Percentiles rank a stretch among this genome's conserved stretches.
These are phyloP conservation scores for Aspergillus ellipticus DNA, from an alignment of 495 filamentous ascomycete species.

Conservation along the genomic window DNA sequence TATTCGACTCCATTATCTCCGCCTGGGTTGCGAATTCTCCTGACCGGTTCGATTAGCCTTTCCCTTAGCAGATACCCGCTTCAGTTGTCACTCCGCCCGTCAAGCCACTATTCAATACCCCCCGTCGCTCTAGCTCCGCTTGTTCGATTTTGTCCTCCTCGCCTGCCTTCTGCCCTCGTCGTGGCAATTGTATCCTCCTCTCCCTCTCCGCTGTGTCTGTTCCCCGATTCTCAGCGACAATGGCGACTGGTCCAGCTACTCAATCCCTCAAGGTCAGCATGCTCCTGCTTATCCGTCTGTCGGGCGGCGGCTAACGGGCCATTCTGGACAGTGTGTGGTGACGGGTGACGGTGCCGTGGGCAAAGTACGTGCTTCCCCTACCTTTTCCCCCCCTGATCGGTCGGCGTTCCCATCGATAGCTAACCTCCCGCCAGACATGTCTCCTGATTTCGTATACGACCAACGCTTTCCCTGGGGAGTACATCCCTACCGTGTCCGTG, in stretches of 20 bases:
- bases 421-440: conserved; percentile 67
- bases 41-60: conserved; percentile 5
- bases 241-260: conserved; percentile 65
- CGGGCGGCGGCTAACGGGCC: conserved; percentile 24
- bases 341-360: conserved; percentile 98
- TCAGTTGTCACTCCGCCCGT: conserved; percentile 11
- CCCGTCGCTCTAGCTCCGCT: conserved; percentile 7
- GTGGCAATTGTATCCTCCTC: conserved; percentile 9
- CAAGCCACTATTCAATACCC: conserved; percentile 5
- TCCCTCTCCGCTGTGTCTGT: background rate
- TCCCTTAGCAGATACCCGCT: conserved; percentile 16
- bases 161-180: conserved; percentile 4
- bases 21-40: background rate
- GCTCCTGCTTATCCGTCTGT: conserved; percentile 10
- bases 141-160: conserved; percentile 8
- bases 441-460: conserved; percentile 98
- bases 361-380: conserved; percentile 60
- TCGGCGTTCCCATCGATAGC: conserved; percentile 3
- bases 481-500: conserved; percentile 96
- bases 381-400: conserved; percentile 1
- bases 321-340: conserved; percentile 75
- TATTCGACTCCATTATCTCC: conserved; percentile 3
- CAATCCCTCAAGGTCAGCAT: conserved; percentile 68
- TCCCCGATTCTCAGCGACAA: conserved; percentile 26
- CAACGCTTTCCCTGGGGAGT: conserved; percentile 98